Percentiles rank a stretch among this genome's conserved stretches.
These are phyloP conservation scores for Calonectria pseudoreteaudii DNA, from an alignment of 2,329 filamentous ascomycete genomes.

Conservation along the genomic window DNA sequence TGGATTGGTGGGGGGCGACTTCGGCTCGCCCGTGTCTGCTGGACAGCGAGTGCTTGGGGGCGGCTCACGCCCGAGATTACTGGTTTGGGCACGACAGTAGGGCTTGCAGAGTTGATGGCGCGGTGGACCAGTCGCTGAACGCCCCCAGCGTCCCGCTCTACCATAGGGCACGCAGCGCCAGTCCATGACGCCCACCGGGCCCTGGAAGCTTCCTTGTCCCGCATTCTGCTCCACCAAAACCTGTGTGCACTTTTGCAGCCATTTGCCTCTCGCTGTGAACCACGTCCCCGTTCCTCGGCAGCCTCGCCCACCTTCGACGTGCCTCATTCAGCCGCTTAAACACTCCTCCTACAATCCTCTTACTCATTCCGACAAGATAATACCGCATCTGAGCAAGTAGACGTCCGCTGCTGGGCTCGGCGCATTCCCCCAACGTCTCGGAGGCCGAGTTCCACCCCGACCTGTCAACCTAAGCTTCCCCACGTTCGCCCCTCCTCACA, in stretches of 20 bases:
- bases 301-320: constrained; percentile 20
- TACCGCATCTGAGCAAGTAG: not conserved
- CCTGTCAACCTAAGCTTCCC: constrained; percentile 20
- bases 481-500: constrained; percentile 17
- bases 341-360: constrained; percentile 12
- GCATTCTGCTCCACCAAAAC: constrained; percentile 36
- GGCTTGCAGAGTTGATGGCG: constrained; percentile 13
- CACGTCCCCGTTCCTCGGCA: constrained; percentile 25
- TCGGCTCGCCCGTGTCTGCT: not conserved
- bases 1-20: constrained; percentile 35
- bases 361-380: not conserved
- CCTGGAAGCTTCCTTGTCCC: constrained; percentile 32
- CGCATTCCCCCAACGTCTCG: constrained; percentile 37
- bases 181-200: constrained; percentile 40
- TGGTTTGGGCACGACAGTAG: constrained; percentile 30
- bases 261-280: constrained; percentile 37
- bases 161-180: constrained; percentile 18
- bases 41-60: not conserved
- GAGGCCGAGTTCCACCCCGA: constrained; percentile 32
- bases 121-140: constrained; percentile 11
- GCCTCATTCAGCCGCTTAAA: constrained; percentile 12
- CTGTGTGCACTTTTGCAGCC: constrained; percentile 31
- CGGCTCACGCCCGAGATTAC: constrained; percentile 39
- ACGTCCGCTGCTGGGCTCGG: constrained; percentile 32
- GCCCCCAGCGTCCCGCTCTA: not conserved